Percentiles rank a stretch among this genome's conserved stretches.
These are phyloP conservation scores for Ceratocystis smalleyi DNA, from an alignment of 2,329 filamentous ascomycete genomes.

Conservation along the genomic window DNA sequence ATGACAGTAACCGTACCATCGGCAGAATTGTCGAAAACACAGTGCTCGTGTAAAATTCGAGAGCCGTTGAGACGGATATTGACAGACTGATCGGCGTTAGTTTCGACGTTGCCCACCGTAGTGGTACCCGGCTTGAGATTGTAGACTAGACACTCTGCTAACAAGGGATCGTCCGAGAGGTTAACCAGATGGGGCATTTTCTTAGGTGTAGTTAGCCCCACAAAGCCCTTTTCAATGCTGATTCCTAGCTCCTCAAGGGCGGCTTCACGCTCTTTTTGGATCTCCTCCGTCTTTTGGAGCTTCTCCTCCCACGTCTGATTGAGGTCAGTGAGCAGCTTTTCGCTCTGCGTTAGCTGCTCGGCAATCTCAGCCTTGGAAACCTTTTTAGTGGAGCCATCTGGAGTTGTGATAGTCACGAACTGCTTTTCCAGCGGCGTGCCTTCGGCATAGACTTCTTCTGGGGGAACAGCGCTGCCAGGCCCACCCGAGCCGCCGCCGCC, in stretches of 20 bases:
- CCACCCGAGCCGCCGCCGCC: slow-evolving; percentile 30
- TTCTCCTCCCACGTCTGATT: slow-evolving; percentile 99
- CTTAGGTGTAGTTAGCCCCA: slow-evolving; percentile 88
- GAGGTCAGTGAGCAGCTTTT: slow-evolving; percentile 87
- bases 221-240: slow-evolving; percentile 96
- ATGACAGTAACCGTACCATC: slow-evolving; percentile 88
- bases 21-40: slow-evolving; percentile 71
- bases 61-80: slow-evolving; percentile 91
- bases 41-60: slow-evolving; percentile 83
- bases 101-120: slow-evolving; percentile 85
- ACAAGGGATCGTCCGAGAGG: slow-evolving; percentile 78
- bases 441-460: slow-evolving; percentile 76
- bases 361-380: slow-evolving; percentile 97
- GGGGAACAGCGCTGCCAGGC: slow-evolving; percentile 35
- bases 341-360: slow-evolving; percentile 87
- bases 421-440: slow-evolving; percentile 89
- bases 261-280: slow-evolving; percentile 91
- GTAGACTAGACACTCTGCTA: slow-evolving; percentile 93
- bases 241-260: slow-evolving; percentile 94
- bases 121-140: slow-evolving; percentile 93
- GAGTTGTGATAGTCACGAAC: slow-evolving; percentile 79
- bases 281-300: slow-evolving; percentile 82
- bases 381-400: slow-evolving; percentile 78
- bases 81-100: slow-evolving; percentile 54
- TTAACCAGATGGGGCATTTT: slow-evolving; percentile 99